phyloP scores from a whole-genome alignment of 176 grass and related monocot species.

The Oryza officinalis region DNA sequence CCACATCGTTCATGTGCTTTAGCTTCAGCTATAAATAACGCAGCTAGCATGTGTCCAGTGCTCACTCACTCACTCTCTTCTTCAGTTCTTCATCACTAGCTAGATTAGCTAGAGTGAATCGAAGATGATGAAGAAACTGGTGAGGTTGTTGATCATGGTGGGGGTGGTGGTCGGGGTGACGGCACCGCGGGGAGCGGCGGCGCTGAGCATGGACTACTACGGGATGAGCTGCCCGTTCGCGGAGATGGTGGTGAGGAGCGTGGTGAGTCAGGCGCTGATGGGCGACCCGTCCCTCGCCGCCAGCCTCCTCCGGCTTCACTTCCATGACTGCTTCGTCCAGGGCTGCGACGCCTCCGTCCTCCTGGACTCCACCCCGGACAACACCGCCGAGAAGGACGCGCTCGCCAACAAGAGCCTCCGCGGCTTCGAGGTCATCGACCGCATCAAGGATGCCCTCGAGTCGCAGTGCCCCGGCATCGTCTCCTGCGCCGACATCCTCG shows the following conservation, averaged over 20 bases:
- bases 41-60: conserved; percentile 12
- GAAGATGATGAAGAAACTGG: conserved; percentile 28
- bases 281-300: conserved; percentile 66
- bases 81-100: not conserved
- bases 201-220: conserved; percentile 73
- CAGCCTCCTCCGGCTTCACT: conserved; percentile 77
- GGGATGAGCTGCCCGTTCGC: conserved; percentile 79
- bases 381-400: conserved; percentile 87
- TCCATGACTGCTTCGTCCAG: conserved; percentile 99
- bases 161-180: conserved; percentile 39
- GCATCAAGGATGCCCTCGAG: conserved; percentile 66
- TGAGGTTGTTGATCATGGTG: conserved; percentile 41
- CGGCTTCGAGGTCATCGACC: conserved; percentile 85
- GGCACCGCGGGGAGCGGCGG: conserved; percentile 39
- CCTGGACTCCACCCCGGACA: conserved; percentile 52
- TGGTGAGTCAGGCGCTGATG: conserved; percentile 51
- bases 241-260: conserved; percentile 53
- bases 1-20: conserved; percentile 15
- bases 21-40: conserved; percentile 58
- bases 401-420: conserved; percentile 66
- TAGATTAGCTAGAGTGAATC: not conserved
- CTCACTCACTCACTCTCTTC: conserved; percentile 25
- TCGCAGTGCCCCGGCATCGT: conserved; percentile 70
- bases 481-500: conserved; percentile 80
- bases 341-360: conserved; percentile 95